Evolutionary conservation across 78 protist species (phyloP), one percentile per base, ranked within the genome.

Genomic region (Bigelowiella natans): DNA sequence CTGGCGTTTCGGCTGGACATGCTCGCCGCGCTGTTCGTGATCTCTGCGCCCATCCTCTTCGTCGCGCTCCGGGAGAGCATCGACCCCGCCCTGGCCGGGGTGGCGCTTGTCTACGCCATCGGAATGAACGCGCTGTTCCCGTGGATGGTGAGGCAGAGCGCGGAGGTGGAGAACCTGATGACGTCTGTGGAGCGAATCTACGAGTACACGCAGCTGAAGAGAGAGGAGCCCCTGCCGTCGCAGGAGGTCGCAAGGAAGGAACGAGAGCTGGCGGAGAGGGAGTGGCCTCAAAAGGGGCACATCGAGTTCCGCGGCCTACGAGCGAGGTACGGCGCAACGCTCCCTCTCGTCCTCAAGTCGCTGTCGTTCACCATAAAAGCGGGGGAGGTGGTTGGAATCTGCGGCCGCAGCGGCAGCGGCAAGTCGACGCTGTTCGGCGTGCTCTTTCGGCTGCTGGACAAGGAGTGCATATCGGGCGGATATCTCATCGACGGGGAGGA

Each of bases 401-500:
- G 82, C 31, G 94, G 94, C 1, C 92, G 94, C 34, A 92, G 89
- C 7, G 94, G 94, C 51, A 34, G 86, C 3, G 93, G 93, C 63
- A 91, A 91, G 37, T 91, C 93, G 30, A 37, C 93, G 26, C n/a
- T 73, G 39, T 0, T 91, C 1, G 0, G 82, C 28, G 85, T 31
- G 31, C 2, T 91, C 0, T 91, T 88, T 37, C 38, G 92, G 7
- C 73, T 51, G 73, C 73, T 51, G 7, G 34, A 51, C 34, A 51
- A 51, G 73, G 73, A 51, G 34, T 51, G 73, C 18, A 51, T 51
- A 26, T 51, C 73, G 7, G 73, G 73, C 34, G 34, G 7, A 51
- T 38, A 94, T 11, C 0, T 0, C n/a, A 31, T 96, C 34, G 96
- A 95, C 30, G 94, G 95, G 36, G 91, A 92, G 2, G 95, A 95